These are phyloP conservation scores for Paspalum notatum DNA, from an alignment of 176 grass and related monocot species.

Conservation along the genomic window DNA sequence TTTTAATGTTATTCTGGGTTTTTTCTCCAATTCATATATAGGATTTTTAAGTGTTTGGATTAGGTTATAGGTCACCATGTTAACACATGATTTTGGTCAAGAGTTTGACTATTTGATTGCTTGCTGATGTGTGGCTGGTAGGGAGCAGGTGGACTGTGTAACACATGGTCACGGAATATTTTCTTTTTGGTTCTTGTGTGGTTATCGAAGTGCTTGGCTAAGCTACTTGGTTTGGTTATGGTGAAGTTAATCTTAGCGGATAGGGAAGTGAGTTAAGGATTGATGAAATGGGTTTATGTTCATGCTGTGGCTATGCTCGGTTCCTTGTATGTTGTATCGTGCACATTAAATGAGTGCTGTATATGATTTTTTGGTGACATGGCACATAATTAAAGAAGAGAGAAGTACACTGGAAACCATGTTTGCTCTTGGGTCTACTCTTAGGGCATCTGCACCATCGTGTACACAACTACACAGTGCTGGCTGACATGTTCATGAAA, in stretches of 20 bases:
- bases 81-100: slow-evolving; percentile 26
- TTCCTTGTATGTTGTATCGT: no score
- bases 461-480: no score
- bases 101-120: slow-evolving; percentile 29
- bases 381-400: no score
- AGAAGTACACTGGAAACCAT: no score
- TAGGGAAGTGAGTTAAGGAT: slow-evolving; percentile 10
- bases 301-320: no score
- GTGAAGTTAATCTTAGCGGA: not conserved
- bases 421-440: no score
- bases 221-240: slow-evolving; percentile 12
- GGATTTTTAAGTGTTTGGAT: not conserved
- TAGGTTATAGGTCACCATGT: slow-evolving; percentile 10
- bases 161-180: slow-evolving; percentile 2
- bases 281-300: slow-evolving; percentile 1
- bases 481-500: no score
- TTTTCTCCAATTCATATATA: not conserved
- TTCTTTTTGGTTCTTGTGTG: slow-evolving; percentile 14
- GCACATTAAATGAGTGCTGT: no score
- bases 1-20: not conserved
- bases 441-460: no score
- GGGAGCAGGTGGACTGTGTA: slow-evolving; percentile 24
- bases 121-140: slow-evolving; percentile 36
- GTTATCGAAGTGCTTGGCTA: slow-evolving; percentile 25
- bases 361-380: no score